Percentiles rank a stretch among this genome's conserved stretches.
Conservation (phyloP, 2,329 filamentous ascomycete species). For the Phialocephala sp. region DNA sequence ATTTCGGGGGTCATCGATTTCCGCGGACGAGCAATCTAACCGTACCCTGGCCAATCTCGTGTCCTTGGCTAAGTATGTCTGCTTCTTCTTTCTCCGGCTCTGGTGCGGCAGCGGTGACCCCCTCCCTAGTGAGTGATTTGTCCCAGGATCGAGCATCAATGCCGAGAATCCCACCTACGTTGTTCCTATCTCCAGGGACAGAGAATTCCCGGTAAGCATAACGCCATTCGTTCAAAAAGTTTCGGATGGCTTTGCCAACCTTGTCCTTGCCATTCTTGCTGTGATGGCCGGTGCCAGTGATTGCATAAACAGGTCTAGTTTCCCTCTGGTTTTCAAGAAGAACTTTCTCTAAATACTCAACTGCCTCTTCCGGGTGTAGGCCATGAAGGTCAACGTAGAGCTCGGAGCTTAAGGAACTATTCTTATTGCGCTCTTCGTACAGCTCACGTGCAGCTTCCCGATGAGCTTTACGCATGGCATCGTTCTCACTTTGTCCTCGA, state of each 20-base stretch:
- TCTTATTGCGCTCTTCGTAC: conserved; percentile 91
- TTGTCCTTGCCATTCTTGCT: conserved; percentile 99
- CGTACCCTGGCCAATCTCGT: conserved; percentile 71
- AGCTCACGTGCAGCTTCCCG: conserved; percentile 89
- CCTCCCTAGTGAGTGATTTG: conserved; percentile 60
- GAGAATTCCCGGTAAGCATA: conserved; percentile 97
- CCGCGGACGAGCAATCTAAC: conserved; percentile 65
- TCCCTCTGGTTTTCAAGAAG: conserved; percentile 81
- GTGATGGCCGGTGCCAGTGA: conserved; percentile 95
- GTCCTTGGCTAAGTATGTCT: conserved; percentile 68
- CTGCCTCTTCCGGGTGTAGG: conserved; percentile 97
- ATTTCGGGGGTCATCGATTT: conserved; percentile 36
- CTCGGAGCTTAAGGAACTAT: conserved; percentile 63
- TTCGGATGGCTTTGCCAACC: conserved; percentile 90
- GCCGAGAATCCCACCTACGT: conserved; percentile 77
- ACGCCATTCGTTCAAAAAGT: conserved; percentile 92
- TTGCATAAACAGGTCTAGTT: conserved; percentile 84
- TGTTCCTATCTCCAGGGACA: conserved; percentile 88
- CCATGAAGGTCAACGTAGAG: conserved; percentile 96
- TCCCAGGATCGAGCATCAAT: conserved; percentile 73
- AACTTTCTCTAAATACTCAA: conserved; percentile 89
- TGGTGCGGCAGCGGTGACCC: conserved; percentile 30
- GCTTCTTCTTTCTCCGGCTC: conserved; percentile 47
- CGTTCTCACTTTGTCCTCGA: conserved; percentile 94
- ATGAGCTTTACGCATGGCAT: conserved; percentile 95